Percentiles rank a stretch among this genome's conserved stretches.
phyloP scores from a whole-genome alignment of 2,329 filamentous ascomycete species.

The Westerdykella aurantiaca region DNA sequence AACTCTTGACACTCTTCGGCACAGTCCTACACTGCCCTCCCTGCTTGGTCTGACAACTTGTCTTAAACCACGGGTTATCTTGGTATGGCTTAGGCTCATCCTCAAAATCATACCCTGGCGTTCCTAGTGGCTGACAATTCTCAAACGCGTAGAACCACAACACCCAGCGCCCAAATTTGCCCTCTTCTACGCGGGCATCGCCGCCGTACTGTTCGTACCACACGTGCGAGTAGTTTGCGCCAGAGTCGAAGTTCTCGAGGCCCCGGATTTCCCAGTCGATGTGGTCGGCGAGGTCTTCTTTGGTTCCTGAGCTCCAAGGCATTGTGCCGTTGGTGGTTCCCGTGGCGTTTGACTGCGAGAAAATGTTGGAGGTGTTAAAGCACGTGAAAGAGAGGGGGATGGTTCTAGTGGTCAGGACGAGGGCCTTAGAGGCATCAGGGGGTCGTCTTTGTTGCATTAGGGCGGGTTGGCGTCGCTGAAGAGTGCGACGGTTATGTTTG shows the following conservation, averaged over 20 bases:
- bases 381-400: background rate
- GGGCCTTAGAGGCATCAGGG: too few relatives aligned
- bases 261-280: background rate
- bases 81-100: too few relatives aligned
- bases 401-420: too few relatives aligned
- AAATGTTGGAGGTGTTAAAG: conserved; percentile 3
- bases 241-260: conserved; percentile 1
- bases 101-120: too few relatives aligned
- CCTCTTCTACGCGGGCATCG: background rate
- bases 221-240: conserved; percentile 1
- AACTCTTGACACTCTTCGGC: too few relatives aligned
- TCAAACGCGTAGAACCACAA: conserved; percentile 1
- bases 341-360: conserved; percentile 1
- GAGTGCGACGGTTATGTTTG: too few relatives aligned
- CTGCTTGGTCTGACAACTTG: too few relatives aligned
- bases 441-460: too few relatives aligned
- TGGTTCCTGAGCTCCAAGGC: background rate
- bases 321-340: background rate
- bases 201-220: conserved; percentile 1
- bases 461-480: too few relatives aligned
- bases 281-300: background rate
- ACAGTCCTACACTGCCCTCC: too few relatives aligned
- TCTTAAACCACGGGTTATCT: too few relatives aligned
- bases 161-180: background rate
- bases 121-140: too few relatives aligned